These are phyloP conservation scores for Neurospora terricola DNA, from an alignment of 495 filamentous ascomycete species.

Conservation along the genomic window DNA sequence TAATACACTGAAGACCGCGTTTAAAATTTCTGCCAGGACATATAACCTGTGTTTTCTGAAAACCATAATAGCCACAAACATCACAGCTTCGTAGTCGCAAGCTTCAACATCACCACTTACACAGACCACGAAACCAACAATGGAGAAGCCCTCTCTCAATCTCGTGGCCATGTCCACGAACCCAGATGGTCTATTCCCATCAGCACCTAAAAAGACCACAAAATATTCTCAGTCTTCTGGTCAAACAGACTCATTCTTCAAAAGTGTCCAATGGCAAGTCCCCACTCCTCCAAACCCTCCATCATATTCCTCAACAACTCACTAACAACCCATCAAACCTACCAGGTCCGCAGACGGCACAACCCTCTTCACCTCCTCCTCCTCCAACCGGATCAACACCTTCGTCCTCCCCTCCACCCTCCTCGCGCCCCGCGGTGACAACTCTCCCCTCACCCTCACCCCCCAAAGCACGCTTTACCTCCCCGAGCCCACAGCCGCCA, in stretches of 20 bases:
- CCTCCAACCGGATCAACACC: conserved; percentile 55
- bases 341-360: conserved; percentile 69
- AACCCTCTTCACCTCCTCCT: conserved; percentile 62
- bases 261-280: conserved; percentile 24
- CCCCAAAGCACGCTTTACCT: conserved; percentile 52
- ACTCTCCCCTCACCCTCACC: conserved; percentile 36
- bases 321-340: conserved; percentile 1
- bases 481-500: conserved; percentile 61
- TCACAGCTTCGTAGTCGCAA: background rate
- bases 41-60: no score
- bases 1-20: background rate
- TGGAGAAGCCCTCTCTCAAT: conserved; percentile 15
- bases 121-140: background rate
- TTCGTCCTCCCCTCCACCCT: conserved; percentile 68
- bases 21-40: background rate
- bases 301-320: background rate
- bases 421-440: conserved; percentile 36
- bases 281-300: background rate
- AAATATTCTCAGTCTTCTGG: background rate
- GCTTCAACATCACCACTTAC: background rate
- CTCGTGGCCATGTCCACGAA: conserved; percentile 11
- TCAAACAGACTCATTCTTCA: conserved; percentile 21
- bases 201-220: background rate
- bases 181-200: conserved; percentile 8
- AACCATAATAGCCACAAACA: background rate